phyloP scores from a whole-genome alignment of 164 flowering plant genomes.

The Stephania cephalantha region DNA sequence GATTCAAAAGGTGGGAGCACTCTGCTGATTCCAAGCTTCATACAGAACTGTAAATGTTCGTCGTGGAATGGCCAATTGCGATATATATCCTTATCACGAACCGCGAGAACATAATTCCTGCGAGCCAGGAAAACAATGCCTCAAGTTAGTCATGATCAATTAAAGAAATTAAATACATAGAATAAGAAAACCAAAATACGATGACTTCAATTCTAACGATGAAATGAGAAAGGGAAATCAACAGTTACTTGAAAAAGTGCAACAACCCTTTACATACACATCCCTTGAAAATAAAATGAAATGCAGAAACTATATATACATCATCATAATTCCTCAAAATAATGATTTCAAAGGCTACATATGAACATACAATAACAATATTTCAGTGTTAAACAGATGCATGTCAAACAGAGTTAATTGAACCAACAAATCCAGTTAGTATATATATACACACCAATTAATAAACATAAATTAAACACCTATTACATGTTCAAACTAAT shows the following conservation, averaged over 20 bases:
- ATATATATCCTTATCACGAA: constrained; percentile 21
- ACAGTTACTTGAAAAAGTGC: not conserved
- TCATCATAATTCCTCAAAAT: not conserved
- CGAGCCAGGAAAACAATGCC: not conserved
- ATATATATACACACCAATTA: not conserved
- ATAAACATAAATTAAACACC: no score
- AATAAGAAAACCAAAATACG: constrained; percentile 3
- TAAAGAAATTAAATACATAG: not conserved
- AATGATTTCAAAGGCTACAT: not conserved
- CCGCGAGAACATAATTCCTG: constrained; percentile 26
- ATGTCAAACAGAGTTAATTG: constrained; percentile 14
- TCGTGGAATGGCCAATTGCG: constrained; percentile 31
- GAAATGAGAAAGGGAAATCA: not conserved
- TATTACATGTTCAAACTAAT: not conserved
- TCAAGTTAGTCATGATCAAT: not conserved
- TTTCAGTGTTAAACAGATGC: not conserved
- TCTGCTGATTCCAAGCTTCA: constrained; percentile 21
- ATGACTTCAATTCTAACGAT: not conserved
- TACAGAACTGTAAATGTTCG: constrained; percentile 19
- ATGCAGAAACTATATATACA: no score
- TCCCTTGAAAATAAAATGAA: not conserved
- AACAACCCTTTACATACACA: not conserved
- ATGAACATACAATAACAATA: not conserved
- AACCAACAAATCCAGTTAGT: not conserved
- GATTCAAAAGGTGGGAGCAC: constrained; percentile 31